Conservation (phyloP, 495 filamentous ascomycete genomes). For the Penicillium alfredii region DNA sequence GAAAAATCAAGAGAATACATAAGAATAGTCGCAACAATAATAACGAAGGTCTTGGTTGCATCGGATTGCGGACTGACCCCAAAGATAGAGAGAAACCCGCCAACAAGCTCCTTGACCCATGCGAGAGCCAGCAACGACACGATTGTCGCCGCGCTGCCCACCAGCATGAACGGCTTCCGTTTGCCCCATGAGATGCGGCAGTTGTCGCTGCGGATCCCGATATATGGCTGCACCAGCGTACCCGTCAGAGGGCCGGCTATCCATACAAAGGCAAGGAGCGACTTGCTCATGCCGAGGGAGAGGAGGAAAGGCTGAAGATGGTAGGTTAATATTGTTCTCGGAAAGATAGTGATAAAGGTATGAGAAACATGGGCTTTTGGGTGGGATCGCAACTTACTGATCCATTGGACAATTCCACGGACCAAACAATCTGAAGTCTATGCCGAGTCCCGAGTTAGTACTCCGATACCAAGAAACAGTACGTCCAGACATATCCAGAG, state of each 20-base stretch:
- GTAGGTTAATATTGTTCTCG: neutral
- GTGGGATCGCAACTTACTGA: slow-evolving; percentile 46
- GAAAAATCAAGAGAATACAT: slow-evolving; percentile 86
- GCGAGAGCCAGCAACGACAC: slow-evolving; percentile 67
- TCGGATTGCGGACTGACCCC: slow-evolving; percentile 57
- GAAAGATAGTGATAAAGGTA: too few relatives aligned
- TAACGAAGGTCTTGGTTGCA: slow-evolving; percentile 53
- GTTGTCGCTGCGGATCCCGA: slow-evolving; percentile 85
- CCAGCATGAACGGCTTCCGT: slow-evolving; percentile 83
- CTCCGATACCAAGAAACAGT: too few relatives aligned
- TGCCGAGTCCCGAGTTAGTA: too few relatives aligned
- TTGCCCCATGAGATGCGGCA: slow-evolving; percentile 76
- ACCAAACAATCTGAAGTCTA: slow-evolving; percentile 89
- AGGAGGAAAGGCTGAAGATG: slow-evolving; percentile 51
- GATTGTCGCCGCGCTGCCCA: slow-evolving; percentile 66
- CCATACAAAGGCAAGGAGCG: slow-evolving; percentile 89
- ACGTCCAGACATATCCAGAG: neutral
- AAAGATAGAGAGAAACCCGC: slow-evolving; percentile 63
- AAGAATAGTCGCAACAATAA: slow-evolving; percentile 69
- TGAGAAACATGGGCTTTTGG: too few relatives aligned
- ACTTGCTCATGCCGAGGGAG: slow-evolving; percentile 85
- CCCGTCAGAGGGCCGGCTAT: slow-evolving; percentile 87
- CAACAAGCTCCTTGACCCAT: slow-evolving; percentile 76
- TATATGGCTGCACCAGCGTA: slow-evolving; percentile 84
- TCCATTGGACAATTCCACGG: slow-evolving; percentile 81